Conservation (phyloP, 1,284 basidiomycete species). For the Trichosporon sp. region DNA sequence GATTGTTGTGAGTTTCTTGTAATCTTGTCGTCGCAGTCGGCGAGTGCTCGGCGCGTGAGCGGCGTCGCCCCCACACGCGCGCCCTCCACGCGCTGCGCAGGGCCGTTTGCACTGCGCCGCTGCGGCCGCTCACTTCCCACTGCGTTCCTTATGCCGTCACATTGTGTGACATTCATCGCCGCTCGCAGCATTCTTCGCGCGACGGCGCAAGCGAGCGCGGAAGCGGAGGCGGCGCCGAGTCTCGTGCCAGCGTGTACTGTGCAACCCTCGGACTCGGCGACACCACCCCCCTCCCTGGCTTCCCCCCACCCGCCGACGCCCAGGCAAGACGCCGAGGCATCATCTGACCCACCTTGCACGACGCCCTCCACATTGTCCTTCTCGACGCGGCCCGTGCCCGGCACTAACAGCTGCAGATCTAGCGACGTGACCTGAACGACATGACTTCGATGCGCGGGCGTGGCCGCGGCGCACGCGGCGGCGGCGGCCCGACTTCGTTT, state of each 20-base stretch:
- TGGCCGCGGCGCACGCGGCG: slow-evolving; percentile 21
- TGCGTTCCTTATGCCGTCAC: not conserved
- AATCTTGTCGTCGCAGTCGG: too few species aligned
- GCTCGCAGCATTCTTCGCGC: too few species aligned
- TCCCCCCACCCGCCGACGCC: too few species aligned
- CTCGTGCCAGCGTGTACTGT: not conserved
- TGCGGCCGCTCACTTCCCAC: not conserved
- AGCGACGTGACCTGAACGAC: slow-evolving; percentile 7
- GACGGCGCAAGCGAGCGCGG: too few species aligned
- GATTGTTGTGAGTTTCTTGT: too few species aligned
- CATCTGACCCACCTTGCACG: not conserved
- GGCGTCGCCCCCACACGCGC: too few species aligned
- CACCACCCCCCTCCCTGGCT: too few species aligned
- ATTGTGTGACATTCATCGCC: not conserved
- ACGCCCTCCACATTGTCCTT: not conserved
- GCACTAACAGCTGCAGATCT: not conserved
- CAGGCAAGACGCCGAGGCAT: too few species aligned
- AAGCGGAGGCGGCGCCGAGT: too few species aligned
- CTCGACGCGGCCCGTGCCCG: not conserved
- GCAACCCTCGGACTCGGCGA: too few species aligned
- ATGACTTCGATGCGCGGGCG: slow-evolving; percentile 25
- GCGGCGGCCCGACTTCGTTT: slow-evolving; percentile 15
- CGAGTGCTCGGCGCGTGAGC: too few species aligned
- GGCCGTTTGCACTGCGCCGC: too few species aligned
- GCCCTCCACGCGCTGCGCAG: not conserved